Conservation (phyloP, 2,329 filamentous ascomycete genomes). For the Sporothrix schenckii region DNA sequence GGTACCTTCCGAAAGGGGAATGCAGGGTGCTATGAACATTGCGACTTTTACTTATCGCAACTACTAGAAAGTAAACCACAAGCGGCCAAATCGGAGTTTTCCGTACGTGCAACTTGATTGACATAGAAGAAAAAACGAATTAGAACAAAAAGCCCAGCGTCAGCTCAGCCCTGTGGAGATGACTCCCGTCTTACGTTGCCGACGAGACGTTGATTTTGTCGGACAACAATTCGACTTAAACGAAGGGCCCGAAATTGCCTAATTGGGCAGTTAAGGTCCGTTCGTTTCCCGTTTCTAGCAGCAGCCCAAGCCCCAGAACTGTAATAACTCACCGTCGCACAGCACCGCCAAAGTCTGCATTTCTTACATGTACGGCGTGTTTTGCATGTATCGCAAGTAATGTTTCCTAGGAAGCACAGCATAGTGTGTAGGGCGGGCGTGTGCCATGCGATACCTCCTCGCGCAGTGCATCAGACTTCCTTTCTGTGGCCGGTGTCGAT, state of each 20-base stretch:
- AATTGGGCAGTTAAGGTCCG: constrained; percentile 13
- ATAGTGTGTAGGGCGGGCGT: too few species aligned
- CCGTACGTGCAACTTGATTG: background rate
- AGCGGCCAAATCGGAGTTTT: background rate
- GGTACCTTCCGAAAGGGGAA: constrained; percentile 18
- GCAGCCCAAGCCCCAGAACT: background rate
- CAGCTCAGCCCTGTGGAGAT: constrained; percentile 14
- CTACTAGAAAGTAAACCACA: background rate
- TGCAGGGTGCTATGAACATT: background rate
- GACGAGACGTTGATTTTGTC: background rate
- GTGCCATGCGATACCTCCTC: too few species aligned
- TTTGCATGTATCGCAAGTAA: too few species aligned
- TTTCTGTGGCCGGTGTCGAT: too few species aligned
- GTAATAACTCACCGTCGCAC: too few species aligned
- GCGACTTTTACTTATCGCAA: background rate
- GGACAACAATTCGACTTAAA: background rate
- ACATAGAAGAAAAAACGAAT: too few species aligned
- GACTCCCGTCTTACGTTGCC: background rate
- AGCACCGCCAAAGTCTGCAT: too few species aligned
- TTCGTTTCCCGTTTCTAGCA: background rate
- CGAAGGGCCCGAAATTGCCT: background rate
- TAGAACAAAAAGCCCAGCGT: background rate
- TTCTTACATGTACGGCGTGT: too few species aligned
- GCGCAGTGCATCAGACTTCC: too few species aligned
- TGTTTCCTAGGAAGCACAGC: too few species aligned